Evolutionary conservation across 2,329 filamentous ascomycete genomes (phyloP), one percentile per base, ranked within the genome.

Genomic region (Botryosphaeria agaves): DNA sequence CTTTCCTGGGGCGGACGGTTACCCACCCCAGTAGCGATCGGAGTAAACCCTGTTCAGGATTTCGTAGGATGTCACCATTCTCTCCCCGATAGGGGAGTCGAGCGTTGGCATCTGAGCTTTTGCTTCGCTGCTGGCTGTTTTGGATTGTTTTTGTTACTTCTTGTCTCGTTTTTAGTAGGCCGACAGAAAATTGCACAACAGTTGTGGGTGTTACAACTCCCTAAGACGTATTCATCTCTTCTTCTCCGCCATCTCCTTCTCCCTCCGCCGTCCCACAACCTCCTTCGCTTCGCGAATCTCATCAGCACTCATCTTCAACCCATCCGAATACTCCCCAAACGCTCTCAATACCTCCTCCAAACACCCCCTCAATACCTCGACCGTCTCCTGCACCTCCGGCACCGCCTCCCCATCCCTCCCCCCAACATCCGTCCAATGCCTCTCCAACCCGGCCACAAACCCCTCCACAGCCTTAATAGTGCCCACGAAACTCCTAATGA

Each of bases 361-460:
- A 1, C 73, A 73, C 3, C 57, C 59, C 46, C 69, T 76, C 41
- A 94, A 48, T 11, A 70, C 68, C 11, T 63, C 56, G 26, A 82
- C 40, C 7, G 93, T 62, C 24, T 69, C 61, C 14, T 85, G 72
- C n/a, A 91, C 73, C 41, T 87, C 80, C 0, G 55, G 52, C 2
- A 68, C 53, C 4, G 50, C 52, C 44, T 69, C 58, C 32, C 59
- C 63, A 15, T 52, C 49, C 1, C 51, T 47, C 33, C 69, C 67
- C 12, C 67, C 61, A 3, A 78, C 57, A 48, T 93, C 84, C 1
- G 80, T 85, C 82, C 82, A 91, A 51, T 89, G 81, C 3, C 71
- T 52, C 1, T 69, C 62, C 26, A 77, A 56, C 2, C 44, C 54
- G 5, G 51, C 50, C 38, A 72, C 64, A 46, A 91, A 83, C 2